phyloP scores from a whole-genome alignment of 2,329 filamentous ascomycete species.

The Ciborinia camelliae region DNA sequence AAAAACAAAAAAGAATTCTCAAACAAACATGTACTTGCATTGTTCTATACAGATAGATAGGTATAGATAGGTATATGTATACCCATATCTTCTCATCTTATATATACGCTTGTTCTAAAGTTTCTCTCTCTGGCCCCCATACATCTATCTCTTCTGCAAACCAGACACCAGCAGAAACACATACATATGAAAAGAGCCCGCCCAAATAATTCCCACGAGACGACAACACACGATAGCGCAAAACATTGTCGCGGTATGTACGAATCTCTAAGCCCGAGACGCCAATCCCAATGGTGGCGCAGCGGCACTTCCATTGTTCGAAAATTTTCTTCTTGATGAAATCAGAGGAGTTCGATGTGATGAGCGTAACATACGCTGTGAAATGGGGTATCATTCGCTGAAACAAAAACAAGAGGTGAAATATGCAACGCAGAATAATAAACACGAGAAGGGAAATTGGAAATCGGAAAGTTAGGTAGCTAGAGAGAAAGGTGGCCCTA shows the following conservation, averaged over 20 bases:
- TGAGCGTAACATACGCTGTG: constrained; percentile 47
- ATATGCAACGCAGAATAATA: constrained; percentile 22
- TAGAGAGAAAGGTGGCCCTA: not conserved
- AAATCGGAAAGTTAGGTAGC: not conserved
- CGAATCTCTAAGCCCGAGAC: constrained; percentile 44
- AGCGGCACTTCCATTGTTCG: constrained; percentile 46
- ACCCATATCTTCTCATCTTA: not conserved
- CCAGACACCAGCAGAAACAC: not conserved
- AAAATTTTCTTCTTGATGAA: constrained; percentile 23
- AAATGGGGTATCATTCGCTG: constrained; percentile 51
- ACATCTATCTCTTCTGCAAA: no score
- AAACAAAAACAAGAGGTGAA: constrained; percentile 21
- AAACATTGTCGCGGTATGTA: constrained; percentile 48
- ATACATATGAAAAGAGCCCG: not conserved
- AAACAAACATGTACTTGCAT: no score
- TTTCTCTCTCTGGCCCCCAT: no score
- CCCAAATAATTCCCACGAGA: constrained; percentile 33
- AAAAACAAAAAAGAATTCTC: no score
- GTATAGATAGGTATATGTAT: no score
- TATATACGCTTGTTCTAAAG: no score
- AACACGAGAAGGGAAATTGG: not conserved
- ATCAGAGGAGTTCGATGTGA: constrained; percentile 8
- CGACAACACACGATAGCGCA: constrained; percentile 47
- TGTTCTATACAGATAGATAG: no score
- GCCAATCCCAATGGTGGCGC: constrained; percentile 48